Base-by-base conservation (phyloP, 345 rosid species). In the Odontarrhena argentea region DNA sequence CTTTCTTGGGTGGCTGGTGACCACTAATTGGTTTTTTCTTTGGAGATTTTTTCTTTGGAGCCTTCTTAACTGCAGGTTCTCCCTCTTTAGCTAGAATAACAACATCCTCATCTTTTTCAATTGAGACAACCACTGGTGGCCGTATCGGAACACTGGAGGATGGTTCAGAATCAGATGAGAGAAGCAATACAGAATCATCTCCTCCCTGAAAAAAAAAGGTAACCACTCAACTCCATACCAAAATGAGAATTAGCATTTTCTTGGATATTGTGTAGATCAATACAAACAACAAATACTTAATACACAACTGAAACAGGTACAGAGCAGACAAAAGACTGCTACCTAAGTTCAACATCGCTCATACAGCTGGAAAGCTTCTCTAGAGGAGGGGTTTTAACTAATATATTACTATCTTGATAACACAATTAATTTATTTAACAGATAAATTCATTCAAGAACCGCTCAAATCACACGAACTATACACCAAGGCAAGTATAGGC, bases 91-190 rank as follows among this genome's bases (percentile, higher is more conserved):
- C 77, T 69, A 53, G 40, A 63, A 54, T 38, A 37, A 63, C 60
- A 38, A 62, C 59, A 74, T 80, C 84, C 62, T 77, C 75, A 30
- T 67, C 83, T 46, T 73, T 73, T 60, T 62, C 80, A 32, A 68
- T 69, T 63, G 71, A 71, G 48, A 62, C 55, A 43, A 55, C 63
- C 13, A 57, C 41, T 67, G 69, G 38, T 43, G 54, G 75, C 41
- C 38, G 67, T 63, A 4, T 14, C 9, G 55, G 63, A 58, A 59
- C 60, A 78, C 62, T 66, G 43, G 77, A 84, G 71, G 70, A 73
- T 58, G 86, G 78, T 78, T 93, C 99, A 30, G 95, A 84, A 80
- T 87, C 99, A 42, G 91, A 90, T 59, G 96, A 85, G 52, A 87
- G 38, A 43, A 77, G 53, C 79, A 18, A 85, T 42, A 84, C 56